phyloP scores from a whole-genome alignment of 2,329 filamentous ascomycete species.

The Cladophialophora carrionii region DNA sequence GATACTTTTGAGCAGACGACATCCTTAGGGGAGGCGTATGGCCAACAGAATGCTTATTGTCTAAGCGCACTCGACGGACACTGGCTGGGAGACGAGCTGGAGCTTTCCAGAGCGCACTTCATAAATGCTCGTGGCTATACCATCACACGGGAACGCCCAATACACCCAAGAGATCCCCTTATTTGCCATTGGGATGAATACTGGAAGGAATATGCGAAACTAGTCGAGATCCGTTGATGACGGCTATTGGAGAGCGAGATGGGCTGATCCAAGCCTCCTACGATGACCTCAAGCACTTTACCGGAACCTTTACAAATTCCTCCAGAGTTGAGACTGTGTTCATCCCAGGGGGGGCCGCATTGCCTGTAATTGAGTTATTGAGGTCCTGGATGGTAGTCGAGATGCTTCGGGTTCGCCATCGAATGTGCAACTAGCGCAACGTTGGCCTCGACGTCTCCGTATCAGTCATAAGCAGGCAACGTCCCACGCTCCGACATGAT shows the following conservation, averaged over 20 bases:
- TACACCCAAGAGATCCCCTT: neutral
- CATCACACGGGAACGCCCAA: neutral
- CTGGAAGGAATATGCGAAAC: conserved; percentile 12
- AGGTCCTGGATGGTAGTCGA: conserved; percentile 10
- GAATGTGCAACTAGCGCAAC: conserved; percentile 13
- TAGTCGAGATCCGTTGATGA: conserved; percentile 12
- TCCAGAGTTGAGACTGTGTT: conserved; percentile 11
- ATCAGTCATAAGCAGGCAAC: neutral
- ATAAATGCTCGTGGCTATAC: neutral
- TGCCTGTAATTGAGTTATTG: conserved; percentile 17
- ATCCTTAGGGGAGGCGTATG: neutral
- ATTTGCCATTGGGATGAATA: conserved; percentile 11
- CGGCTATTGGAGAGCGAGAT: conserved; percentile 14
- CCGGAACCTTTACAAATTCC: neutral
- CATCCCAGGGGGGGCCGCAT: conserved; percentile 5
- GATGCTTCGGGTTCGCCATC: conserved; percentile 19
- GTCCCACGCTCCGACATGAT: too few species aligned
- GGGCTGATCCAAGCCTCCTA: conserved; percentile 4
- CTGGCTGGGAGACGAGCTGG: neutral
- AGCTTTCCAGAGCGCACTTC: neutral
- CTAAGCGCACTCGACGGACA: conserved; percentile 1
- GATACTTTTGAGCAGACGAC: neutral
- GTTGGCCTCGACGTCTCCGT: conserved; percentile 1
- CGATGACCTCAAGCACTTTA: conserved; percentile 1
- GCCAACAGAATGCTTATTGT: conserved; percentile 1